phyloP scores from a whole-genome alignment of 164 flowering plant genomes.

The Pachysandra terminalis region DNA sequence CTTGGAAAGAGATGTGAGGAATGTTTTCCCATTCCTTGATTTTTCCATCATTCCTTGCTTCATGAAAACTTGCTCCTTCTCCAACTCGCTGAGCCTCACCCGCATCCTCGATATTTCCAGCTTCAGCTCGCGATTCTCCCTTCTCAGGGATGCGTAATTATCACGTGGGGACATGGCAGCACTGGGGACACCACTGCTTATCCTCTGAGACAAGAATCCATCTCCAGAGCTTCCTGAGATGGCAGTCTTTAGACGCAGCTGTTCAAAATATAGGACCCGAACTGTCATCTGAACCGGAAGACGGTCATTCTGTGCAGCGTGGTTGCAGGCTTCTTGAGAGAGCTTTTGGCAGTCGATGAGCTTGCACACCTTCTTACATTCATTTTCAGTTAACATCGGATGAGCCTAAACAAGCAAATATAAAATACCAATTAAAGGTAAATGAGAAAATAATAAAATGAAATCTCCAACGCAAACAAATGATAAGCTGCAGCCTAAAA shows the following conservation, averaged over 20 bases:
- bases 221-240: conserved; percentile 50
- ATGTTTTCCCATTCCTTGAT: conserved; percentile 44
- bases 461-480: not conserved
- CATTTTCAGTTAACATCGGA: conserved; percentile 49
- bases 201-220: conserved; percentile 49
- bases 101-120: conserved; percentile 74
- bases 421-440: not conserved
- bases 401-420: conserved; percentile 45
- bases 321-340: conserved; percentile 71
- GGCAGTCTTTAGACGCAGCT: conserved; percentile 54
- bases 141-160: conserved; percentile 68
- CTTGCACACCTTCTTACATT: conserved; percentile 60
- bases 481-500: not conserved
- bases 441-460: not conserved
- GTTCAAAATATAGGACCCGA: conserved; percentile 68
- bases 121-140: conserved; percentile 77
- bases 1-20: conserved; percentile 53
- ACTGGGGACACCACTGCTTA: conserved; percentile 67
- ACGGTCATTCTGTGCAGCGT: conserved; percentile 80
- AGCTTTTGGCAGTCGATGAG: conserved; percentile 74
- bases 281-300: conserved; percentile 71
- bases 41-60: conserved; percentile 68
- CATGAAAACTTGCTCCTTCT: conserved; percentile 72
- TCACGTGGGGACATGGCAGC: conserved; percentile 82
- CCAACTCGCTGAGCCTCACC: conserved; percentile 71